phyloP scores from a whole-genome alignment of 495 filamentous ascomycete species.

The Podospora pseudopauciseta region DNA sequence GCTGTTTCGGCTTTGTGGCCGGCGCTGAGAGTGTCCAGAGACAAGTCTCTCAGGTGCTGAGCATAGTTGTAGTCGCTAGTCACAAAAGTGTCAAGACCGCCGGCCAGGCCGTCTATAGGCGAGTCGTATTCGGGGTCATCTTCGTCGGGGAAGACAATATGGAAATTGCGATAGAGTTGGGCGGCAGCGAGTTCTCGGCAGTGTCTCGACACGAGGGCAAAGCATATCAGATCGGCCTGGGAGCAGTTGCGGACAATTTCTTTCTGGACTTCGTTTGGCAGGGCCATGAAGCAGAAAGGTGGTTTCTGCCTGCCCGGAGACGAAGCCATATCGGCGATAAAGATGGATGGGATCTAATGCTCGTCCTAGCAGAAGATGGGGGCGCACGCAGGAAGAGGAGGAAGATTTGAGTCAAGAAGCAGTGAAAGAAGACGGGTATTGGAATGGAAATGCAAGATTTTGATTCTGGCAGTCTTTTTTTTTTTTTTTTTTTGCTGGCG shows the following conservation, averaged over 20 bases:
- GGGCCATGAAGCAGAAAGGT: slow-evolving; percentile 33
- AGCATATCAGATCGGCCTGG: slow-evolving; percentile 47
- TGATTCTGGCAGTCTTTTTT: background rate
- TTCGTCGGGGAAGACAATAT: slow-evolving; percentile 55
- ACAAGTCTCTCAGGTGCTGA: slow-evolving; percentile 48
- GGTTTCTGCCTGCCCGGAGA: slow-evolving; percentile 22
- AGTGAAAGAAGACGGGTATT: background rate
- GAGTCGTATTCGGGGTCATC: slow-evolving; percentile 45
- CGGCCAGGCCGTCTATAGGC: slow-evolving; percentile 50
- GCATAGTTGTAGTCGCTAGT: slow-evolving; percentile 61
- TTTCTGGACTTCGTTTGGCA: slow-evolving; percentile 51
- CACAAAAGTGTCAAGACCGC: slow-evolving; percentile 56
- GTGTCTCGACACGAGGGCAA: slow-evolving; percentile 52
- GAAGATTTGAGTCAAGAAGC: background rate
- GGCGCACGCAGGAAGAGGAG: background rate
- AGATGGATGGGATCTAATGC: background rate
- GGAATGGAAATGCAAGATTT: background rate
- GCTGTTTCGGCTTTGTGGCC: slow-evolving; percentile 44
- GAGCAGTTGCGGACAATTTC: slow-evolving; percentile 49
- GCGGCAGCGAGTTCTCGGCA: slow-evolving; percentile 54
- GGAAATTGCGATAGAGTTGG: slow-evolving; percentile 56
- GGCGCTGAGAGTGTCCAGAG: slow-evolving; percentile 46
- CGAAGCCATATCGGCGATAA: background rate
- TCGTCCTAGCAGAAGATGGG: background rate
- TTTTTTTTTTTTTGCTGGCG: background rate